Base-by-base conservation (phyloP, 768 basidiomycete genomes). In the Lentinus tigrinus region DNA sequence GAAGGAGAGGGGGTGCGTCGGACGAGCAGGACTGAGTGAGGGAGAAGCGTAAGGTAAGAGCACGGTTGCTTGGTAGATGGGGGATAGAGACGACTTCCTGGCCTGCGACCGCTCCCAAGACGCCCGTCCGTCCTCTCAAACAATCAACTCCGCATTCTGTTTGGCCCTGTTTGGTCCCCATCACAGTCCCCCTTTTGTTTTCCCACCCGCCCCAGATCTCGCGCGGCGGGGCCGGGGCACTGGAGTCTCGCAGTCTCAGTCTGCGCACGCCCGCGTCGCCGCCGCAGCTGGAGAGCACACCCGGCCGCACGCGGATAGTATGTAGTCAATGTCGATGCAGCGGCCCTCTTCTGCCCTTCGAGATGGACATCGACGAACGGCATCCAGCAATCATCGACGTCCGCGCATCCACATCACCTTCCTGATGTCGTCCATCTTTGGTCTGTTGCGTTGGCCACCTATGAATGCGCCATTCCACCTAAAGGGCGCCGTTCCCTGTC, bases 131-230 rank as follows among this genome's bases (percentile, higher is more conserved):
- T 56, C 56, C 60, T 21, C 60, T 52, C 60, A 43, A 52, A 56
- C 60, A 61, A 56, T 61, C 60, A 61, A 61, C 60, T 61, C 60
- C 60, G 60, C 56, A 53, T 24, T 39, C 51, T 57, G 47, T 54
- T 28, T 61, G 60, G 13, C 13, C 42, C 31, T 61, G 55, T 57
- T 61, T 61, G 60, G 27, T 23, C 40, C 21, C 52, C 60, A 60
- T 60, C 59, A 60, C 48, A 40, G 51, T 47, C 24, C 51, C 49
- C 56, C 49, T 52, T 57, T 51, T 31, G 31, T 37, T 52, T 46
- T 58, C 52, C 52, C 47, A 51, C 57, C 36, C 47, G 46, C 24
- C 23, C 39, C 49, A 37, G 38, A 58, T 58, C 57, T 49, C 52
- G 54, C 53, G 46, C 43, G 38, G 42, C 42, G n/a, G 13, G 13